Evolutionary conservation across 192 early-diverging fungal genomes (phyloP).

Genomic region (Dissophora ornata): DNA sequence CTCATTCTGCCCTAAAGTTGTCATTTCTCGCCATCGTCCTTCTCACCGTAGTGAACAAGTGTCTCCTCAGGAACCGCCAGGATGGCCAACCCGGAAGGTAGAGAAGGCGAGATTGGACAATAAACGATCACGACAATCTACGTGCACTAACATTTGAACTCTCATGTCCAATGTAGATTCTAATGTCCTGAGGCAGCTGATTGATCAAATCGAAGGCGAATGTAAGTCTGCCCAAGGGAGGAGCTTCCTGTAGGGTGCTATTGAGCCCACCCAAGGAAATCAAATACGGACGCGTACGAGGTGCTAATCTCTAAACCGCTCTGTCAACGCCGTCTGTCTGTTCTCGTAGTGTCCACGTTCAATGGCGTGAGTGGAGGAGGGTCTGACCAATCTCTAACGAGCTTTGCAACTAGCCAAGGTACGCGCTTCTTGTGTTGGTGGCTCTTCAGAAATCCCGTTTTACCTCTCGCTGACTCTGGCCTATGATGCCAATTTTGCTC

Average conservation of each 20-base stretch:
- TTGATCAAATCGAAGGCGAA: constrained; percentile 52
- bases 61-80: not conserved
- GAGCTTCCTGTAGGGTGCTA: no score
- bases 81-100: constrained; percentile 20
- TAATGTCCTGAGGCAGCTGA: constrained; percentile 40
- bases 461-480: no score
- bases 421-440: no score
- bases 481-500: not conserved
- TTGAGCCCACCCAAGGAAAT: no score
- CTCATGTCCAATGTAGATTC: constrained; percentile 20
- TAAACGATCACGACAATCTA: no score
- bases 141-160: no score
- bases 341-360: constrained; percentile 15
- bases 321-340: constrained; percentile 1
- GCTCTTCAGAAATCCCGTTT: no score
- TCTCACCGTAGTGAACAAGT: no score
- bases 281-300: no score
- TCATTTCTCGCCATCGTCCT: no score
- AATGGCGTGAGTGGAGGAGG: constrained; percentile 10
- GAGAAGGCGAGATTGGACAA: no score
- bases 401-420: constrained; percentile 42
- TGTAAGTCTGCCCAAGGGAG: constrained; percentile 12
- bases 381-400: constrained; percentile 18
- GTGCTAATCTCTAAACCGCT: no score
- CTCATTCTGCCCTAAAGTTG: not conserved